Base-by-base conservation (phyloP, 257 asterid species). In the Linaria vulgaris region DNA sequence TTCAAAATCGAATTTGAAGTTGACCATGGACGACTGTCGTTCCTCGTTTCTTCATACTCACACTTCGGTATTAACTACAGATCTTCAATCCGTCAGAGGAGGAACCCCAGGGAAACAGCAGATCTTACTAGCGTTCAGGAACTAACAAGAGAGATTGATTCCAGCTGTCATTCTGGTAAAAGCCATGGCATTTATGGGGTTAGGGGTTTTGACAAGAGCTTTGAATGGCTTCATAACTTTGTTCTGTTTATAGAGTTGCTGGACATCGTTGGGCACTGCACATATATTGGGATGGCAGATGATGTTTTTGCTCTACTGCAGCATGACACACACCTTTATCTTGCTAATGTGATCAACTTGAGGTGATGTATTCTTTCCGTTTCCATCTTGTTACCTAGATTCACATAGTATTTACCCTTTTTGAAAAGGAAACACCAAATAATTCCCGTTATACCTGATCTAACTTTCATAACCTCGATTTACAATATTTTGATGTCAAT, bases 251-350 rank as follows among this genome's bases (percentile, higher is more conserved):
- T 61, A 88, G 98, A 88, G 82, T 72, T 92, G 78, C 85, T 89
- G 83, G 96, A 89, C 51, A 72, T 81, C 73, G 88, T 92, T 48
- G 83, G 86, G 61, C 74, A 83, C 75, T 85, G 99, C 85, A 82
- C 96, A 15, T 92, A 89, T 79, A 69, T 81, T 69, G 97, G 99
- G 75, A 89, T 92, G 97, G 97, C 96, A 13, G 99, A 92, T 78
- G 99, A 85, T 69, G 80, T 74, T 63, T 81, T 85, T 51, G 94
- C 95, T 45, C 70, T 92, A 80, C 80, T 92, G 74, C 97, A 92
- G 78, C 87, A 92, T 77, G 78, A 78, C 31, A 89, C 96, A 55
- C 88, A 85, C 59, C 96, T 92, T 66, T 92, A 89, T 82, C 96
- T 92, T 50, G 99, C 87, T 56, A 83, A 92, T 68, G 96, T 89